Base-by-base conservation (phyloP, 306 rosid genomes). In the Quercus engelmannii region DNA sequence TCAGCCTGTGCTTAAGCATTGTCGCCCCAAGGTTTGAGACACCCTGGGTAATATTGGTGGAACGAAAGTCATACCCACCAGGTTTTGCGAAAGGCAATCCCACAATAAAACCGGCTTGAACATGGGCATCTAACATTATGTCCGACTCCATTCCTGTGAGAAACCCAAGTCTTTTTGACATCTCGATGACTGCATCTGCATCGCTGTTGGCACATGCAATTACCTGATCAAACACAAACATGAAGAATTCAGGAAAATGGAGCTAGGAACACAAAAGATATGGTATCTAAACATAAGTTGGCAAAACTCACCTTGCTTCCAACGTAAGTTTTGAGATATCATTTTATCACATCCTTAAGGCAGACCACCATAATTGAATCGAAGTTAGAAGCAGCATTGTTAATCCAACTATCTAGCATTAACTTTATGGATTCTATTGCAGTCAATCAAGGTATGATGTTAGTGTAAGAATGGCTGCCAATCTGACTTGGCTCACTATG, bases 161-260 rank as follows among this genome's bases (percentile, higher is more conserved):
- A 81, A 95, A 95, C 58, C 98, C 99, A 43, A 95, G 98, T 82
- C 97, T 92, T 88, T 3, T 84, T 17, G 99, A 95, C 98, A 92
- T 92, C 87, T 95, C 97, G 54, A 95, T 84, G 74, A 95, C 91
- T 12, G 83, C 86, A 61, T 88, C 87, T 74, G 80, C 88, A 75
- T 95, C 94, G 12, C 89, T 69, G 74, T 90, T 95, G 51, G 98
- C 90, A 75, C 99, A 95, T 55, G 97, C 99, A 63, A 90, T 55
- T 80, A 95, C 98, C 98, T 94, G 81, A 82, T 75, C 79, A 83
- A 59, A 67, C 72, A 59, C 25, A 78, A 49, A 61, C 46, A 4
- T 41, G 71, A 51, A 33, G 73, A 71, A 55, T 49, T 26, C 18
- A 57, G 70, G 69, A 55, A 76, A 25, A 62, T 75, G 59, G 85